phyloP scores from a whole-genome alignment of 331 rosid genomes.

The Stylosanthes scabra region DNA sequence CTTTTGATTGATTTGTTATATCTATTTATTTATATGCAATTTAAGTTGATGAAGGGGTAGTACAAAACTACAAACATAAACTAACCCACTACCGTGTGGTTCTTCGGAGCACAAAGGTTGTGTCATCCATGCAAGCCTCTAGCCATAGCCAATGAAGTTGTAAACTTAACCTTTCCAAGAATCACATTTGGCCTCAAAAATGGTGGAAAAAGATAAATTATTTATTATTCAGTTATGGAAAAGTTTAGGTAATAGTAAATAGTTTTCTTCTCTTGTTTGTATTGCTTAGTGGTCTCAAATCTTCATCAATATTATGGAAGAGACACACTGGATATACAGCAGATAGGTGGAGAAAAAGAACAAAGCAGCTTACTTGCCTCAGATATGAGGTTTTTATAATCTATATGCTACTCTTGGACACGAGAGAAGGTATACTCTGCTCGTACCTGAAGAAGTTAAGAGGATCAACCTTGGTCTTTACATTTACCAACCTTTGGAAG shows the following conservation, averaged over 20 bases:
- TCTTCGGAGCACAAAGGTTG: no score
- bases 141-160: no score
- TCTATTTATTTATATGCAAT: neutral
- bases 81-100: neutral
- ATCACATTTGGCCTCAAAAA: no score
- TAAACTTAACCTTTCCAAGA: no score
- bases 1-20: no score
- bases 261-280: neutral
- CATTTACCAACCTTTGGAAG: slow-evolving; percentile 31
- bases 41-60: neutral
- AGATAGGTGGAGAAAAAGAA: neutral
- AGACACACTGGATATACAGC: neutral
- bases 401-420: neutral
- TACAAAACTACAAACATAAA: neutral
- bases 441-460: slow-evolving; percentile 35
- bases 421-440: slow-evolving; percentile 37
- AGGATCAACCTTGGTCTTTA: slow-evolving; percentile 42
- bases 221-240: neutral
- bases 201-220: no score
- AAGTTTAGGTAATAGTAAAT: neutral
- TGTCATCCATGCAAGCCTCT: no score
- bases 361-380: neutral
- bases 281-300: neutral
- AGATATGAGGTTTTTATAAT: neutral
- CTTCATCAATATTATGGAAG: neutral